Percentiles rank a stretch among this genome's conserved stretches.
Evolutionary conservation across 2,329 filamentous ascomycete species (phyloP).

Genomic region (Ophiostoma perfectum): DNA sequence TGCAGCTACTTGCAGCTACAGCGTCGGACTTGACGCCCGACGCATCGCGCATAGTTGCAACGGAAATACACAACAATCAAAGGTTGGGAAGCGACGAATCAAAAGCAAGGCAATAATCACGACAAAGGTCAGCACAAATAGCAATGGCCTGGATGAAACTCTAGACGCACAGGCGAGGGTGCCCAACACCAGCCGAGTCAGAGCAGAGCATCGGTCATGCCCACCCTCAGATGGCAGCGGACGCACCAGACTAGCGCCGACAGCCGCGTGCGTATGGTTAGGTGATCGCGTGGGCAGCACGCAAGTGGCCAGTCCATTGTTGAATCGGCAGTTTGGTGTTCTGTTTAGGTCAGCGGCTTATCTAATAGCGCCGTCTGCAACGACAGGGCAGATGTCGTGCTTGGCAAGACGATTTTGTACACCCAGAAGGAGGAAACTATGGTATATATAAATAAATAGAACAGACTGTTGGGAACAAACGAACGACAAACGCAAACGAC

Average conservation of each 20-base stretch:
- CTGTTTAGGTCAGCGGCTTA: background rate
- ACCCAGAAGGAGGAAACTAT: background rate
- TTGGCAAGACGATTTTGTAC: background rate
- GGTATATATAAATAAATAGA: background rate
- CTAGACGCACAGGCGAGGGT: background rate
- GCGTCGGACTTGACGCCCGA: background rate
- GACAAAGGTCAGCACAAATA: background rate
- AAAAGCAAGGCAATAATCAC: background rate
- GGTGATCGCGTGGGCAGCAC: constrained; percentile 1
- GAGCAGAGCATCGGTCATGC: background rate
- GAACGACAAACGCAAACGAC: background rate
- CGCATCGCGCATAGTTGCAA: background rate
- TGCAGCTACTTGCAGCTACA: background rate
- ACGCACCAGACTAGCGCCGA: background rate
- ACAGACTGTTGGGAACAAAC: background rate
- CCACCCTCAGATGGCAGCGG: background rate
- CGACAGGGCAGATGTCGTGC: background rate
- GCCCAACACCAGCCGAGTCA: background rate
- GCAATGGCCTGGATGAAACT: background rate
- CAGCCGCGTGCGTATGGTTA: constrained; percentile 1
- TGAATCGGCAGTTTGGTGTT: no score
- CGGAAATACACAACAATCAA: background rate
- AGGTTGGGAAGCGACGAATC: background rate
- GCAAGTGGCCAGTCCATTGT: background rate
- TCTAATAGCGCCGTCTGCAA: background rate